A percentile compares a stretch with the other conserved stretches of the same genome.
phyloP scores from a whole-genome alignment of 768 basidiomycete species.

The Agaricus sinodeliciosus region DNA sequence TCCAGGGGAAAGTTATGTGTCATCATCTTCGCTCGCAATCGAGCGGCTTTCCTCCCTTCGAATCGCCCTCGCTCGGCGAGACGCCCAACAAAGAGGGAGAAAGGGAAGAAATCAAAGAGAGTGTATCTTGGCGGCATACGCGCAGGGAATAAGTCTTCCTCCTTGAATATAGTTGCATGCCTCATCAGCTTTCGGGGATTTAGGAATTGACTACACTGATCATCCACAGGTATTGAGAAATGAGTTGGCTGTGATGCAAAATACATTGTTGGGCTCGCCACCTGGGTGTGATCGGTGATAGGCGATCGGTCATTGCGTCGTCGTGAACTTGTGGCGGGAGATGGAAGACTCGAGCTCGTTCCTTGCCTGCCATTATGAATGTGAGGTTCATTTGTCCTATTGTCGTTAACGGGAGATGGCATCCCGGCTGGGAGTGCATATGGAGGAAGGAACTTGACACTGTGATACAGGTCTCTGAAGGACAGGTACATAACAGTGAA shows the following conservation, averaged over 20 bases:
- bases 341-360: constrained; percentile 20
- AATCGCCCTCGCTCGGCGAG: constrained; percentile 41
- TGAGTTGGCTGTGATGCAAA: too few species aligned
- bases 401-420: neutral
- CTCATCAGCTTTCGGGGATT: neutral
- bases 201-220: neutral
- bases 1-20: constrained; percentile 66
- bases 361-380: neutral
- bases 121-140: constrained; percentile 52
- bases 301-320: neutral
- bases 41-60: constrained; percentile 56
- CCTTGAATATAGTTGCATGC: constrained; percentile 34
- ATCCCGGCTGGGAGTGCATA: constrained; percentile 47
- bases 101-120: constrained; percentile 62
- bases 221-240: neutral
- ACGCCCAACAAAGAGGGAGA: constrained; percentile 47
- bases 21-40: constrained; percentile 44
- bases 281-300: neutral
- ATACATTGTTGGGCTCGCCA: neutral
- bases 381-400: neutral
- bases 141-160: constrained; percentile 44
- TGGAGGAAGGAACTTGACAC: constrained; percentile 67
- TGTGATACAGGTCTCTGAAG: constrained; percentile 53
- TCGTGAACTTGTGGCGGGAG: constrained; percentile 8
- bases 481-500: neutral